These are phyloP conservation scores for Pseudocercospora cruenta DNA, from an alignment of 2,329 filamentous ascomycete genomes.

Conservation along the genomic window DNA sequence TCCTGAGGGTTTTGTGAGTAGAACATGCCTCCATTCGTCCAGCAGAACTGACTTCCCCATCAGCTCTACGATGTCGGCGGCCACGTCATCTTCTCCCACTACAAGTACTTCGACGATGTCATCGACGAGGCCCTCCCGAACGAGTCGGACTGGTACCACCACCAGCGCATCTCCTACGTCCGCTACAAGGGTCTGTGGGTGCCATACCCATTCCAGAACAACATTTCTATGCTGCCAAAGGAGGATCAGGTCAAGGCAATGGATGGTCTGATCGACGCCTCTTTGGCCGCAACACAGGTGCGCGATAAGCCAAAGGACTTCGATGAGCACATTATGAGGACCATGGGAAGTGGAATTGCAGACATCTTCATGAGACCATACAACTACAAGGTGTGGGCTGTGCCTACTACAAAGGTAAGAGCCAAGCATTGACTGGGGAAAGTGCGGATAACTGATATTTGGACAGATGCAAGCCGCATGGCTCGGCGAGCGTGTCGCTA, in stretches of 20 bases:
- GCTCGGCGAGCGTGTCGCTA: slow-evolving; percentile 97
- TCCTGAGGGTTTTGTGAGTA: slow-evolving; percentile 92
- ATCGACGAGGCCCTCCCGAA: slow-evolving; percentile 95
- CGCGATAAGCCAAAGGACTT: slow-evolving; percentile 95
- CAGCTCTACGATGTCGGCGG: slow-evolving; percentile 98
- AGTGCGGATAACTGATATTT: slow-evolving; percentile 24
- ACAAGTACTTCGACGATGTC: slow-evolving; percentile 99
- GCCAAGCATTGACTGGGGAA: slow-evolving; percentile 6
- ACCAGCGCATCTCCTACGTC: slow-evolving; percentile 98
- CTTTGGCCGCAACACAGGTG: slow-evolving; percentile 80
- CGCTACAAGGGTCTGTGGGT: slow-evolving; percentile 97
- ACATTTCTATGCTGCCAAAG: slow-evolving; percentile 97
- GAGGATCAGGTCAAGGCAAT: slow-evolving; percentile 95
- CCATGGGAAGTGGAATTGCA: slow-evolving; percentile 85
- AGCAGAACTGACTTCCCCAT: slow-evolving; percentile 18
- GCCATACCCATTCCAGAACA: slow-evolving; percentile 99
- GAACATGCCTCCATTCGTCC: not conserved
- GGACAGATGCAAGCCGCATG: slow-evolving; percentile 95
- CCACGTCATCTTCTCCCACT: slow-evolving; percentile 99
- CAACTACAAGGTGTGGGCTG: slow-evolving; percentile 99
- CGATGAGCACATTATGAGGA: slow-evolving; percentile 96
- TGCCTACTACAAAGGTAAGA: slow-evolving; percentile 90
- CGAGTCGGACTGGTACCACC: slow-evolving; percentile 92
- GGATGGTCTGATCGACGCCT: slow-evolving; percentile 93
- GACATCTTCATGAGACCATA: slow-evolving; percentile 99